Conservation (phyloP, 768 basidiomycete genomes). For the Lactarius sanguifluus region DNA sequence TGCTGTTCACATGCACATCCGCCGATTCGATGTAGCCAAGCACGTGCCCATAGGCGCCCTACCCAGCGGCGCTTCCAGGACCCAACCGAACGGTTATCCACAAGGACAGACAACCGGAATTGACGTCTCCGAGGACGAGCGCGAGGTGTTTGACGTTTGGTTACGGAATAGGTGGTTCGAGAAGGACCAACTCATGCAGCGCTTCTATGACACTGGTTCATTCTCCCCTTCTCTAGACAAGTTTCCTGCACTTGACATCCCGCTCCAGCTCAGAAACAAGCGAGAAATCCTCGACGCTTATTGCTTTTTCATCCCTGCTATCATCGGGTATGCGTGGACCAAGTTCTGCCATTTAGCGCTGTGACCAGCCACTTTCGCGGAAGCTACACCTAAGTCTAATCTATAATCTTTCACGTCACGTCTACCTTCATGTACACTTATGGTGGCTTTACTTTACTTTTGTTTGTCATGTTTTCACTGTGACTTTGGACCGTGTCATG, state of each 20-base stretch:
- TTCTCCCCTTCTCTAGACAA: slow-evolving; percentile 39
- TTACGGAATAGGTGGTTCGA: slow-evolving; percentile 75
- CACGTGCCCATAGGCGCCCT: slow-evolving; percentile 72
- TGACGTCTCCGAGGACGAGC: slow-evolving; percentile 38
- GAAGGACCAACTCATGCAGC: slow-evolving; percentile 79
- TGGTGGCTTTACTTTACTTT: neutral
- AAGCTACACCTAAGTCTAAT: neutral
- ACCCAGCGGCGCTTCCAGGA: slow-evolving; percentile 39
- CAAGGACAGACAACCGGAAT: slow-evolving; percentile 36
- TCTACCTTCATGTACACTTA: neutral
- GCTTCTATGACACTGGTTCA: slow-evolving; percentile 54
- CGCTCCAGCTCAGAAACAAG: slow-evolving; percentile 53
- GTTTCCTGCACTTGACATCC: slow-evolving; percentile 48
- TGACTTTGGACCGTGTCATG: neutral
- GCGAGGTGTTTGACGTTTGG: slow-evolving; percentile 74
- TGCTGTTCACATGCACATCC: slow-evolving; percentile 81
- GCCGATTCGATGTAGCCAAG: slow-evolving; percentile 65
- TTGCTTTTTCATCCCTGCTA: slow-evolving; percentile 64
- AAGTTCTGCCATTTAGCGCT: neutral
- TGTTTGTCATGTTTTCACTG: neutral
- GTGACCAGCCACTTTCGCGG: neutral
- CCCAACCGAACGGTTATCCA: slow-evolving; percentile 36
- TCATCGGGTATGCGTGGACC: slow-evolving; percentile 49
- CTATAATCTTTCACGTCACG: neutral
- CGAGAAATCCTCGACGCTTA: slow-evolving; percentile 67